These are phyloP conservation scores for Paecilomyces fulvus DNA, from an alignment of 2,329 filamentous ascomycete genomes.

Conservation along the genomic window DNA sequence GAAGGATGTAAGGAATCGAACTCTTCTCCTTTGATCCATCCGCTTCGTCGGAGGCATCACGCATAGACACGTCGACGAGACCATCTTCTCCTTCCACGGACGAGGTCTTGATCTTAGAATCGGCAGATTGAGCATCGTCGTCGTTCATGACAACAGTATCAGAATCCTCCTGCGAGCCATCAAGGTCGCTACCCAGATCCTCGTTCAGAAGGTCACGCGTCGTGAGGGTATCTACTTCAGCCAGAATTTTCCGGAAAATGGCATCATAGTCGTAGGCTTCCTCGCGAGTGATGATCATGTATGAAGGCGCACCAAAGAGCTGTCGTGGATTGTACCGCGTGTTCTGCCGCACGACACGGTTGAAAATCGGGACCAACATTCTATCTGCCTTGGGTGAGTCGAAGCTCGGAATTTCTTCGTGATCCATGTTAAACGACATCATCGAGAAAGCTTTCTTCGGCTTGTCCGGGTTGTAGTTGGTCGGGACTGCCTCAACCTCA, in stretches of 20 bases:
- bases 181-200: slow-evolving; percentile 41
- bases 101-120: slow-evolving; percentile 62
- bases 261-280: slow-evolving; percentile 62
- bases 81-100: slow-evolving; percentile 86
- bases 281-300: slow-evolving; percentile 65
- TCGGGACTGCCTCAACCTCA: slow-evolving; percentile 70
- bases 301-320: slow-evolving; percentile 41
- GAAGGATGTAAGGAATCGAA: slow-evolving; percentile 35
- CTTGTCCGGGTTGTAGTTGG: slow-evolving; percentile 58
- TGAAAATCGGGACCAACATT: slow-evolving; percentile 42
- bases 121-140: slow-evolving; percentile 56
- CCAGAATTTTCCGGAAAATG: slow-evolving; percentile 72
- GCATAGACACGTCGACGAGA: slow-evolving; percentile 84
- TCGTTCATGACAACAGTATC: slow-evolving; percentile 60
- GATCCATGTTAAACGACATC: slow-evolving; percentile 22
- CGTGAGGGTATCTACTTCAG: slow-evolving; percentile 67
- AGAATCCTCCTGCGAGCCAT: slow-evolving; percentile 47
- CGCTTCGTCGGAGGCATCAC: slow-evolving; percentile 39
- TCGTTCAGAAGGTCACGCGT: slow-evolving; percentile 58
- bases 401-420: slow-evolving; percentile 31
- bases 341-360: slow-evolving; percentile 26
- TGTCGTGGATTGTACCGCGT: slow-evolving; percentile 17
- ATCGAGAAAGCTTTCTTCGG: slow-evolving; percentile 38
- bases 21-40: slow-evolving; percentile 7
- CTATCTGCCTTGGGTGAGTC: slow-evolving; percentile 38